Conservation (phyloP, 192 early-diverging fungal species). For the Gryganskiella cystojenkinii region DNA sequence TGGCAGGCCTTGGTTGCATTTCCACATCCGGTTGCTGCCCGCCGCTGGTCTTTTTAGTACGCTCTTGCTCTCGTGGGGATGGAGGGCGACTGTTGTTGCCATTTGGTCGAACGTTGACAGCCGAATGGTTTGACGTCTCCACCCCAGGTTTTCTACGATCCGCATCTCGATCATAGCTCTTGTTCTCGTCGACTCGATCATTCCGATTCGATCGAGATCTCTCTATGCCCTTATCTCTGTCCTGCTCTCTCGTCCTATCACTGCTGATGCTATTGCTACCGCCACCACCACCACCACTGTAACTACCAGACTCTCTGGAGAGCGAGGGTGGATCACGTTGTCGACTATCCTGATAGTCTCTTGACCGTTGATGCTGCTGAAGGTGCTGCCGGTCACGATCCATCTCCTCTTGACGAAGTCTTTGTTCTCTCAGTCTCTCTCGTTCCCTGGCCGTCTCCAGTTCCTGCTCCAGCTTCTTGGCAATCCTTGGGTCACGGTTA, state of each 20-base stretch:
- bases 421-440: not conserved
- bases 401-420: too few species aligned
- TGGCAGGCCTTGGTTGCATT: not conserved
- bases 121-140: too few species aligned
- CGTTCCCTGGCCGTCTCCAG: too few species aligned
- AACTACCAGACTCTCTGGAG: too few species aligned
- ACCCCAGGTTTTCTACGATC: not conserved
- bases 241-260: not conserved
- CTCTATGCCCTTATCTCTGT: not conserved
- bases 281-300: too few species aligned
- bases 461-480: not conserved
- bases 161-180: conserved; percentile 5
- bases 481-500: not conserved
- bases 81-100: too few species aligned
- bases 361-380: too few species aligned
- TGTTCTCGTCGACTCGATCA: not conserved
- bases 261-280: not conserved
- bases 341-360: not conserved
- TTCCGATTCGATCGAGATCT: not conserved
- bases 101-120: too few species aligned
- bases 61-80: too few species aligned
- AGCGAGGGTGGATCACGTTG: too few species aligned
- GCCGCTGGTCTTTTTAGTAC: conserved; percentile 4
- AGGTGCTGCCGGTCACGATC: too few species aligned
- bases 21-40: not conserved